Evolutionary conservation across 2,329 filamentous ascomycete genomes (phyloP), one percentile per base, ranked within the genome.

Genomic region (Xylaria digitata): DNA sequence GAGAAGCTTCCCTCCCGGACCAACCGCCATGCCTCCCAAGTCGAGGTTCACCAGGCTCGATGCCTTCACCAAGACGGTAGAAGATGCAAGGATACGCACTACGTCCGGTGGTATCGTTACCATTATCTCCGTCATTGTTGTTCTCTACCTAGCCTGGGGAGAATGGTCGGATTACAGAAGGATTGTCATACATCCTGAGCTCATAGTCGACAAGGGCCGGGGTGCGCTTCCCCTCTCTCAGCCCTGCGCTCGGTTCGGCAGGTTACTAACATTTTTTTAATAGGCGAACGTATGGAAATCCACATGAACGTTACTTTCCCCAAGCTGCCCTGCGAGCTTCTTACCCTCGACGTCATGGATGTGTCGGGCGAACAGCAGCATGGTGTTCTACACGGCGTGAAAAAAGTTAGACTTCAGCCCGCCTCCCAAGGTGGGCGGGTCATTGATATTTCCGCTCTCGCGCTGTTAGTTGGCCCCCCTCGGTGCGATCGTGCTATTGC

Each of bases 331-430:
- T 99, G 96, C 82, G 95, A 98, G 80, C 89, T 99, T 58, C 85
- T 98, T 72, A 97, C 96, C 13, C 90, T 99, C 74, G 96, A 99
- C 79, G 95, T 99, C 63, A 99, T 99, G 96, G 96, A 99, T 81
- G 95, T 98, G 30, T 97, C 94, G 23, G 96, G 96, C 70, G 96
- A 99, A 81, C 92, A 97, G 77, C 96, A 99, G 80, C 92, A 94
- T 74, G 96, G 95, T 59, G 92, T 99, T 65, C 90, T 93, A 79
- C 94, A 97, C 77, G 96, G 96, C 52, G 89, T 99, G 69, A 92
- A 89, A 81, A 98, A 97, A 83, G 92, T 97, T 69, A 90, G 96
- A 68, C 86, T 99, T 68, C 84, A 87, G 69, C 84, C 94, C 26
- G 84, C 85, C 73, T 83, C 83, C 49, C 90, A 97, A 74, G 95